These are phyloP conservation scores for Colletotrichum scovillei DNA, from an alignment of 2,329 filamentous ascomycete genomes.

Conservation along the genomic window DNA sequence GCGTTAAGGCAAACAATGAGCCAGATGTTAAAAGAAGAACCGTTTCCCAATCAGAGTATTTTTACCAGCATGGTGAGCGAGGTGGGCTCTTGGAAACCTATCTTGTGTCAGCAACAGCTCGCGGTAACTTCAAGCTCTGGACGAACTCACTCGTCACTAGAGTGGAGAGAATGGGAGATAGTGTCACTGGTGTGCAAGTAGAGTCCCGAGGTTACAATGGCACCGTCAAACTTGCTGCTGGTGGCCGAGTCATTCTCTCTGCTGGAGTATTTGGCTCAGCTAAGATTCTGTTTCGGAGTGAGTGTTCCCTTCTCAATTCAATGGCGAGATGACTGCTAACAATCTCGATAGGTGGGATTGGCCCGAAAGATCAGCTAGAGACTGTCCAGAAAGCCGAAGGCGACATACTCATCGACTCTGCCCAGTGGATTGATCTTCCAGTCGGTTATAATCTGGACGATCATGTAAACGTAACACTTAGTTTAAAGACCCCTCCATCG, in stretches of 20 bases:
- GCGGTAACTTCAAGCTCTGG: not conserved
- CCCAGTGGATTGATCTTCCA: not conserved
- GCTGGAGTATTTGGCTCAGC: slow-evolving; percentile 6
- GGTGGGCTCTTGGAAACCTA: not conserved
- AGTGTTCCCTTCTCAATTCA: not conserved
- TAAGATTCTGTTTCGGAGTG: not conserved
- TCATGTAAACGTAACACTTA: not conserved
- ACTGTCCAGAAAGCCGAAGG: not conserved
- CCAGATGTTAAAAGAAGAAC: not conserved
- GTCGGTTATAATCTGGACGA: not conserved
- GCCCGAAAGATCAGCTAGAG: not conserved
- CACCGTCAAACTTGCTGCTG: not conserved
- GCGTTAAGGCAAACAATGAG: not conserved
- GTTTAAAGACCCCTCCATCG: no score
- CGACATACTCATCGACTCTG: not conserved
- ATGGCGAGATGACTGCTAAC: not conserved
- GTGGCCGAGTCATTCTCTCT: not conserved
- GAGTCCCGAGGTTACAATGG: not conserved
- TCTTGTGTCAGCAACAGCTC: not conserved
- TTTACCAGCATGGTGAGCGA: not conserved
- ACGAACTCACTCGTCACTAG: not conserved
- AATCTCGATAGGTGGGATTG: not conserved
- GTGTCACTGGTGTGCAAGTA: not conserved
- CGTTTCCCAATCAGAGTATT: not conserved
- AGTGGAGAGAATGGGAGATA: not conserved